Evolutionary conservation across 2,329 filamentous ascomycete species (phyloP).

Genomic region (Colletotrichum sansevieriae): DNA sequence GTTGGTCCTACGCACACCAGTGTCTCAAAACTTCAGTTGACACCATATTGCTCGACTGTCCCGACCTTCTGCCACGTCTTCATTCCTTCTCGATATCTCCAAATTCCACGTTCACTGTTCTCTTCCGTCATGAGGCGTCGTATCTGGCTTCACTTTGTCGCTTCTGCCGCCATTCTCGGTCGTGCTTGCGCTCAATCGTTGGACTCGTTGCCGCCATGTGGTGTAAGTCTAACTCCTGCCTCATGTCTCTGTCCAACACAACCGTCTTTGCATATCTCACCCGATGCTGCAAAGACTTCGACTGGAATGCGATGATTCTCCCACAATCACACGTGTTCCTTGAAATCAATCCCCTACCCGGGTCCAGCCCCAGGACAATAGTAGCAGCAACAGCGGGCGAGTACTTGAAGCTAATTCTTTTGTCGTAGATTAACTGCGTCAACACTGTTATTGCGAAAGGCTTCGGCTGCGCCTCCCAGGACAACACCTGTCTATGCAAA

Average conservation of each 20-base stretch:
- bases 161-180: constrained; percentile 9
- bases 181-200: constrained; percentile 24
- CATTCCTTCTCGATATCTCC: not conserved
- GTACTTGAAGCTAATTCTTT: not conserved
- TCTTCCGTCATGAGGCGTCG: constrained; percentile 23
- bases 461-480: constrained; percentile 47
- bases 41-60: not conserved
- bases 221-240: constrained; percentile 36
- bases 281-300: not conserved
- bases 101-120: not conserved
- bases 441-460: constrained; percentile 41
- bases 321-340: not conserved
- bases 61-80: not conserved
- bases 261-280: not conserved
- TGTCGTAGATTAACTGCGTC: constrained; percentile 31
- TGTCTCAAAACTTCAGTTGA: not conserved
- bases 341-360: too few relatives aligned
- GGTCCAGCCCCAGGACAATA: too few relatives aligned
- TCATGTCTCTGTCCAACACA: not conserved
- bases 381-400: too few relatives aligned
- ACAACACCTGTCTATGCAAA: constrained; percentile 56
- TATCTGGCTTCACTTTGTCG: constrained; percentile 5
- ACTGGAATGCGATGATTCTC: not conserved
- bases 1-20: constrained; percentile 21
- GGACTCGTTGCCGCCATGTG: constrained; percentile 36